Evolutionary conservation across 1,139 yeast genomes (phyloP), one percentile per base, ranked within the genome.

Genomic region (Diutina siamensis): DNA sequence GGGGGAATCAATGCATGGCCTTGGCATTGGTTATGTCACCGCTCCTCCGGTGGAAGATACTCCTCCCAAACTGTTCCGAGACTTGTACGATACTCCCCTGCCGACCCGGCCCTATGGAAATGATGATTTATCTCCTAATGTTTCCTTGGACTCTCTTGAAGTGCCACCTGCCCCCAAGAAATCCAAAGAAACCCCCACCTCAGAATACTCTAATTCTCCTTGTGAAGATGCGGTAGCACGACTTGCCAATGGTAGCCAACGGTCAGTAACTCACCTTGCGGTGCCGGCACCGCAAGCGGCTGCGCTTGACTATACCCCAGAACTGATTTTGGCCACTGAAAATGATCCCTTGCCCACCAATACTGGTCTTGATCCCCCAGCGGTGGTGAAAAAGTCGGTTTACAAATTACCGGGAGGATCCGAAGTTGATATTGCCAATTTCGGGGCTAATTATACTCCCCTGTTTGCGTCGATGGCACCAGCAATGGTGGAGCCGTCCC

Each of bases 41-140:
- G 21, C 20, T 5, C 31, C 42, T n/a, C 31, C 42, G 20, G 15
- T 38, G 32, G 42, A 22, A n/a, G 20, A 25, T 27, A 15, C 42
- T 17, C 42, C 42, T 2, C 40, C 40, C 13, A 21, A 21, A 8
- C 28, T 25, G 21, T 36, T 36, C 31, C 25, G 17, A 15, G 28
- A 36, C n/a, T 22, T 36, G 28, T 36, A 36, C 41, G 41, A 36
- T 9, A 36, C 41, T 9, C 41, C 41, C 27, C 41, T 36, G 41
- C 41, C 41, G 7, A 15, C 9, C 7, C 41, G 41, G 10, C 31
- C 31, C 10, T 20, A 17, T 15, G 25, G 18, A 3, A 13, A 13
- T 4, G 40, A 35, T 20, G 40, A 35, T 3, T 20, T 35, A 10
- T 22, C 31, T 5, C 41, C 41, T n/a, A 36, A 2, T 8, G 41